Conservation (phyloP, 2,329 filamentous ascomycete genomes). For the Fusarium haematococcum region DNA sequence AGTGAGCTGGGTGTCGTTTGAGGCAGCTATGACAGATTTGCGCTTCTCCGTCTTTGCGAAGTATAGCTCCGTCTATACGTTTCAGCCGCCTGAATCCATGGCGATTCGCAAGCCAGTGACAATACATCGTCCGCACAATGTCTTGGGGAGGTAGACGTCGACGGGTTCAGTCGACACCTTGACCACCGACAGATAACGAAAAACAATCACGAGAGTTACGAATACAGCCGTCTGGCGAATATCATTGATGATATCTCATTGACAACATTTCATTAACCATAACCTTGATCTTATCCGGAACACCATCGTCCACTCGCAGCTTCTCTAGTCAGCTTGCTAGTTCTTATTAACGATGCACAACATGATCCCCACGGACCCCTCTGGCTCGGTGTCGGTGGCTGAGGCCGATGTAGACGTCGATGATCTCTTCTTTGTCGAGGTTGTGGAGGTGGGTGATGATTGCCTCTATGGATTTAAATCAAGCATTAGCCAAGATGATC, state of each 20-base stretch:
- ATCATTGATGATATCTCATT: neutral
- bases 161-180: neutral
- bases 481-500: neutral
- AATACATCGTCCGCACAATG: constrained; percentile 49
- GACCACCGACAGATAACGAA: neutral
- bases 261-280: neutral
- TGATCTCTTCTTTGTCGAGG: neutral
- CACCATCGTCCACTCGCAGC: neutral
- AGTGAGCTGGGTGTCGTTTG: constrained; percentile 53
- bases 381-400: neutral
- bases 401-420: neutral
- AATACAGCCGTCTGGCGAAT: neutral
- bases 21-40: constrained; percentile 55
- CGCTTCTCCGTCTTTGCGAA: constrained; percentile 54
- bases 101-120: constrained; percentile 45
- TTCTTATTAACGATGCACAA: neutral
- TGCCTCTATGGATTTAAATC: neutral
- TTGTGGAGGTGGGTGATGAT: neutral
- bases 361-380: too few relatives aligned
- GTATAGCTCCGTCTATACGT: constrained; percentile 57
- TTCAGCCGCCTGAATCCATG: constrained; percentile 48
- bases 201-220: neutral
- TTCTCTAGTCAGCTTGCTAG: neutral
- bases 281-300: neutral
- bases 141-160: neutral